These are phyloP conservation scores for Pharus latifolius DNA, from an alignment of 176 grass and related monocot species.

Conservation along the genomic window DNA sequence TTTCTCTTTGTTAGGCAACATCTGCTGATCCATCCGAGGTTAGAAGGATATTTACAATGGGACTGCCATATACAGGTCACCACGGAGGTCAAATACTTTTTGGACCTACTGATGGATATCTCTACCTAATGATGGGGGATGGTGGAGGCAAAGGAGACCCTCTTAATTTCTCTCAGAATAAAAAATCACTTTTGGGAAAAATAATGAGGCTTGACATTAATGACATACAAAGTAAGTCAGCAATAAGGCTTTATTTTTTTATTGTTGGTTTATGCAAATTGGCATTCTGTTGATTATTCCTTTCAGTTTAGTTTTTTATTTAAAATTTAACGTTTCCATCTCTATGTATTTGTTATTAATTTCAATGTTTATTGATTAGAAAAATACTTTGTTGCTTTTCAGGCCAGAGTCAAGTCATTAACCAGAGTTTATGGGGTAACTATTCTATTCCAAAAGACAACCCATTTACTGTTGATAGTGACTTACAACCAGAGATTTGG, in stretches of 20 bases:
- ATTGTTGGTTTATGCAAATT: background rate
- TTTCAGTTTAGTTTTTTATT: background rate
- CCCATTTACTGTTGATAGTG: slow-evolving; percentile 42
- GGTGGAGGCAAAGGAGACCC: slow-evolving; percentile 81
- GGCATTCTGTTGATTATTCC: background rate
- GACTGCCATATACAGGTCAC: slow-evolving; percentile 50
- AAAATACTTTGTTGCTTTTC: slow-evolving; percentile 15
- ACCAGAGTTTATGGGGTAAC: slow-evolving; percentile 76
- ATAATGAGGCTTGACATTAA: slow-evolving; percentile 69
- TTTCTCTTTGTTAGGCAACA: slow-evolving; percentile 27
- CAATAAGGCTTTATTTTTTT: background rate
- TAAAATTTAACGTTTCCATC: background rate
- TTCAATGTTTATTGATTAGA: background rate
- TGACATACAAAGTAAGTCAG: slow-evolving; percentile 42
- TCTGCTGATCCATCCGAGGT: slow-evolving; percentile 67
- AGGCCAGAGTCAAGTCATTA: slow-evolving; percentile 44
- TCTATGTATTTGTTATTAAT: background rate
- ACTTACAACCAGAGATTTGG: slow-evolving; percentile 66
- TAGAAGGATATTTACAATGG: slow-evolving; percentile 79
- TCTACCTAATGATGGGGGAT: slow-evolving; percentile 96
- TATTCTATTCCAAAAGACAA: slow-evolving; percentile 93
- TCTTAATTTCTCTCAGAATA: slow-evolving; percentile 91
- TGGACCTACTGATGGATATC: slow-evolving; percentile 70
- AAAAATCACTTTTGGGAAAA: slow-evolving; percentile 83
- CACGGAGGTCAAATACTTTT: slow-evolving; percentile 88